Evolutionary conservation across 176 grass and related monocot species (phyloP).

Genomic region (Saccharum spontaneum): DNA sequence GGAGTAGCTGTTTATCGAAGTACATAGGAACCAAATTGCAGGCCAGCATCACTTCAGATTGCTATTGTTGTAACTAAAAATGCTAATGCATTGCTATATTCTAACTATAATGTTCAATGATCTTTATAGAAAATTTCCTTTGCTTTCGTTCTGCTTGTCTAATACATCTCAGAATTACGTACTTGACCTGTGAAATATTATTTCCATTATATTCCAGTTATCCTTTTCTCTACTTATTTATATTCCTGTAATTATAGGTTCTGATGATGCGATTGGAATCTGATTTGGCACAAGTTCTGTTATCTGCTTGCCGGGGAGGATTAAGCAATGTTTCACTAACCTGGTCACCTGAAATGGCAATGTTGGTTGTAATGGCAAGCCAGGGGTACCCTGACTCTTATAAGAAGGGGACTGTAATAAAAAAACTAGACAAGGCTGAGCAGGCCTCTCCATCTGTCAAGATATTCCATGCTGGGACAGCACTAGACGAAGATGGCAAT

Average conservation of each 20-base stretch:
- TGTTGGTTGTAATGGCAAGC: slow-evolving; percentile 88
- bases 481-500: slow-evolving; percentile 57
- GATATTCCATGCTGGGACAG: slow-evolving; percentile 84
- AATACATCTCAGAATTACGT: no score
- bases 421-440: slow-evolving; percentile 74
- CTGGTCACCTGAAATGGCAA: slow-evolving; percentile 67
- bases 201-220: background rate
- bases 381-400: slow-evolving; percentile 78
- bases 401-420: slow-evolving; percentile 73
- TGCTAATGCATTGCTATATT: background rate
- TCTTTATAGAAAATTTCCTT: background rate
- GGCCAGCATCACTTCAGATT: background rate
- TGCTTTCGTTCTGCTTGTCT: no score
- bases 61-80: background rate
- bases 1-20: background rate
- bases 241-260: slow-evolving; percentile 39
- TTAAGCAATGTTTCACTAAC: slow-evolving; percentile 54
- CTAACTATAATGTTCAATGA: background rate
- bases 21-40: background rate
- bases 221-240: background rate
- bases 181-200: background rate
- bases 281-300: slow-evolving; percentile 64
- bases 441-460: slow-evolving; percentile 65
- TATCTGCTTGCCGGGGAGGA: slow-evolving; percentile 72
- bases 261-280: slow-evolving; percentile 87